Conservation (phyloP, 2,329 filamentous ascomycete genomes). For the Neurospora sp. region DNA sequence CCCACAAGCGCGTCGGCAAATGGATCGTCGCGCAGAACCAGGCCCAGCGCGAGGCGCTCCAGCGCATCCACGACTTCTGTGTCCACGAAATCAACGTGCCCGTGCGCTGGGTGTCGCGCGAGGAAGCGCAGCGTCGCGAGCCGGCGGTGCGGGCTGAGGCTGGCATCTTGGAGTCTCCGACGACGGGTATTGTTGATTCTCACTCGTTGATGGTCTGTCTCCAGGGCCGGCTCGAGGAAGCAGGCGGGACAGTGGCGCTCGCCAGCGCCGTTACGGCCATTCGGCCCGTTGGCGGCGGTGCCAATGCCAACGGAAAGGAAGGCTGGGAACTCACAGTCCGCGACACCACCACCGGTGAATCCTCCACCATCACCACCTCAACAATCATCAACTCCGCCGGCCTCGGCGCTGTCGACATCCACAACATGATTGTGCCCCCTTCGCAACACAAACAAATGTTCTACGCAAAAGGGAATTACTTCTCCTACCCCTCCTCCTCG, state of each 20-base stretch:
- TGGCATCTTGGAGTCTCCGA: slow-evolving; percentile 72
- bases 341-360: slow-evolving; percentile 35
- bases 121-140: slow-evolving; percentile 56
- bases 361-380: slow-evolving; percentile 57
- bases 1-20: slow-evolving; percentile 69
- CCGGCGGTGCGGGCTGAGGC: slow-evolving; percentile 63
- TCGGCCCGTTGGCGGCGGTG: slow-evolving; percentile 29
- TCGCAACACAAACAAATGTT: slow-evolving; percentile 49
- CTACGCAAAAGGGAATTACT: slow-evolving; percentile 95
- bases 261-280: slow-evolving; percentile 55
- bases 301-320: slow-evolving; percentile 30
- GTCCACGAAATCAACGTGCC: slow-evolving; percentile 44
- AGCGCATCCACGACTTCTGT: slow-evolving; percentile 39
- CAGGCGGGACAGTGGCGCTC: slow-evolving; percentile 64
- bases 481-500: slow-evolving; percentile 59
- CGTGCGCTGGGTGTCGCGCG: slow-evolving; percentile 54
- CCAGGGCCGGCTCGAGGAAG: slow-evolving; percentile 65
- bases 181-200: slow-evolving; percentile 83
- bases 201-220: slow-evolving; percentile 78
- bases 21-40: slow-evolving; percentile 88
- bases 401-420: slow-evolving; percentile 62
- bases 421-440: slow-evolving; percentile 68
- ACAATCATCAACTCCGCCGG: slow-evolving; percentile 81
- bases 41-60: slow-evolving; percentile 53
- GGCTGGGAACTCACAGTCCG: slow-evolving; percentile 62